phyloP scores from a whole-genome alignment of 768 basidiomycete genomes.

The Termitomyces sp. region DNA sequence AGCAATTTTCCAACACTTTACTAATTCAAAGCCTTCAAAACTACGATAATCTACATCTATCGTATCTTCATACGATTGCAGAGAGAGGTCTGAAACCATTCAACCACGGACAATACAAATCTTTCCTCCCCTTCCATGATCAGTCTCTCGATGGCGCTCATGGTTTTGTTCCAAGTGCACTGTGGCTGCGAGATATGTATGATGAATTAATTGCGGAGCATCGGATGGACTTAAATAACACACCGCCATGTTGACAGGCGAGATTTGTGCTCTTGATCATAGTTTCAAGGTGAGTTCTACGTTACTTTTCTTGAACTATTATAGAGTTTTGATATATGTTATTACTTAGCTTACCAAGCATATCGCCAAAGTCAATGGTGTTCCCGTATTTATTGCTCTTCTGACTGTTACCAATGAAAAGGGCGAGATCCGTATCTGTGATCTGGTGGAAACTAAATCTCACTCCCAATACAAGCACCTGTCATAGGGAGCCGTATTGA shows the following conservation, averaged over 20 bases:
- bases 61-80: conserved; percentile 5
- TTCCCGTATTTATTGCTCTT: not conserved
- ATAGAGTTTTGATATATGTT: too few relatives aligned
- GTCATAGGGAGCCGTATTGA: too few relatives aligned
- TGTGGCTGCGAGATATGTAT: too few relatives aligned
- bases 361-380: not conserved
- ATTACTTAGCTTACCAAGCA: too few relatives aligned
- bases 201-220: conserved; percentile 15
- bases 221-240: conserved; percentile 19
- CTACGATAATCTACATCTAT: conserved; percentile 15
- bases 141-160: conserved; percentile 12
- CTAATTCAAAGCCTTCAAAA: conserved; percentile 15
- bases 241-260: conserved; percentile 21
- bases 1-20: conserved; percentile 21
- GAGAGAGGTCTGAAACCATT: not conserved
- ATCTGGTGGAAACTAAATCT: conserved; percentile 26
- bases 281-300: conserved; percentile 24
- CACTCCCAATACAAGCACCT: conserved; percentile 27
- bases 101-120: not conserved
- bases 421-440: not conserved
- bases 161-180: conserved; percentile 9
- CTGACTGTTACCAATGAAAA: not conserved
- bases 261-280: conserved; percentile 6
- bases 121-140: conserved; percentile 1
- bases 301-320: too few relatives aligned